Conservation (phyloP, 2,329 filamentous ascomycete genomes). For the Aureobasidium sp. region DNA sequence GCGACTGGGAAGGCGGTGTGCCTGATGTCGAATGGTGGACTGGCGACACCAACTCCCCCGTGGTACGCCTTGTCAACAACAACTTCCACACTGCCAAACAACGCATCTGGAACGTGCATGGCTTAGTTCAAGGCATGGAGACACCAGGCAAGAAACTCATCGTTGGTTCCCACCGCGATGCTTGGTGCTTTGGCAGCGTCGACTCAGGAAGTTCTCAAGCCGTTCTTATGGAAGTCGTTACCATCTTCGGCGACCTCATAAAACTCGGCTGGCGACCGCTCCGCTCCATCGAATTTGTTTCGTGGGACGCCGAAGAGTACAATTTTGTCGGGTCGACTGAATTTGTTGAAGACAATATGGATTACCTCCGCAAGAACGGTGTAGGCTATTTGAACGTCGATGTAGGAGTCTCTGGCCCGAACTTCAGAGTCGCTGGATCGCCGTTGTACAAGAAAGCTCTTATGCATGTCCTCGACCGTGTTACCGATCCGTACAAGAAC, state of each 20-base stretch:
- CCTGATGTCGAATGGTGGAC: conserved; percentile 81
- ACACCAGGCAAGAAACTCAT: conserved; percentile 76
- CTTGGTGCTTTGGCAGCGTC: conserved; percentile 81
- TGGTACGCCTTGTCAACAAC: conserved; percentile 74
- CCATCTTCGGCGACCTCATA: conserved; percentile 73
- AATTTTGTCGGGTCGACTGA: conserved; percentile 93
- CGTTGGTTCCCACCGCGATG: conserved; percentile 87
- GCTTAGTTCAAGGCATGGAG: conserved; percentile 76
- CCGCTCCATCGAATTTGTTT: conserved; percentile 93
- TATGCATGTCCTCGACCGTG: conserved; percentile 64
- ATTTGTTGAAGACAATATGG: conserved; percentile 79
- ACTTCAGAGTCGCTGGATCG: conserved; percentile 72
- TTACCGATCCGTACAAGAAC: conserved; percentile 66
- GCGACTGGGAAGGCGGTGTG: conserved; percentile 69
- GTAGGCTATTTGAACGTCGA: conserved; percentile 91
- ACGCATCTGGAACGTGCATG: conserved; percentile 87
- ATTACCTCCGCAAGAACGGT: conserved; percentile 63
- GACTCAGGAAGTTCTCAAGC: conserved; percentile 86
- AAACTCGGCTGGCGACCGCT: conserved; percentile 79
- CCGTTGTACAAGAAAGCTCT: conserved; percentile 72
- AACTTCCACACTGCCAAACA: conserved; percentile 79
- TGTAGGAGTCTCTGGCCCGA: conserved; percentile 65
- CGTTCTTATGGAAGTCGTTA: conserved; percentile 80
- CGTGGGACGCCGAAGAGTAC: conserved; percentile 92
- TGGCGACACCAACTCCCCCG: conserved; percentile 65